phyloP scores from a whole-genome alignment of 441 rosid species.

The Arabidopsis lyrata region DNA sequence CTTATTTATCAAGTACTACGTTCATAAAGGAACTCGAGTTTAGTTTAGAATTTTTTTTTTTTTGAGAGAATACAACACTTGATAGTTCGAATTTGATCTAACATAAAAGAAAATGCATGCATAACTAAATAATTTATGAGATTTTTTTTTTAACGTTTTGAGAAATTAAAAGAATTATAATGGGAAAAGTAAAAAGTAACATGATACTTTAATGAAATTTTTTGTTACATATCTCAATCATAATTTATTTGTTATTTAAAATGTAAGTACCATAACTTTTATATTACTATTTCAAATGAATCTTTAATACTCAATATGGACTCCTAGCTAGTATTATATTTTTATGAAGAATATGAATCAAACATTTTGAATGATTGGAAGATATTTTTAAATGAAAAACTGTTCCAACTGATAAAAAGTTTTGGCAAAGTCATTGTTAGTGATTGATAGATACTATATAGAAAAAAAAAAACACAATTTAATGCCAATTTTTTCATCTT shows the following conservation, averaged over 20 bases:
- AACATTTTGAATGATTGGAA: constrained; percentile 5
- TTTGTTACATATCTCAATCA: not conserved
- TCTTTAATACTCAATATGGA: not conserved
- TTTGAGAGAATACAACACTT: not conserved
- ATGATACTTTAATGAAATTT: not conserved
- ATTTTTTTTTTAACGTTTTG: too few relatives aligned
- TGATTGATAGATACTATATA: not conserved
- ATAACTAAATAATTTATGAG: too few relatives aligned
- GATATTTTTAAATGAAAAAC: not conserved
- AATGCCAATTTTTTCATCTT: not conserved
- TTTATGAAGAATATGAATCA: not conserved
- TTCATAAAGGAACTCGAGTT: constrained; percentile 6
- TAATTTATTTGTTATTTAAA: not conserved
- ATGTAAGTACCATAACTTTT: not conserved
- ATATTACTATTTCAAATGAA: not conserved
- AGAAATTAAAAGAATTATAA: too few relatives aligned
- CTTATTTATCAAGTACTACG: too few relatives aligned
- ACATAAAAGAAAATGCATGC: not conserved
- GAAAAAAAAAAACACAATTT: not conserved
- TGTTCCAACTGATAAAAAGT: not conserved
- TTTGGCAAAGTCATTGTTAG: not conserved
- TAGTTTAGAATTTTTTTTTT: not conserved
- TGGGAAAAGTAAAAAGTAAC: too few relatives aligned
- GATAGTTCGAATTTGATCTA: not conserved
- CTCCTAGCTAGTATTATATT: not conserved